Base-by-base conservation (phyloP, 2,329 filamentous ascomycete genomes). In the Botrytis fabae region DNA sequence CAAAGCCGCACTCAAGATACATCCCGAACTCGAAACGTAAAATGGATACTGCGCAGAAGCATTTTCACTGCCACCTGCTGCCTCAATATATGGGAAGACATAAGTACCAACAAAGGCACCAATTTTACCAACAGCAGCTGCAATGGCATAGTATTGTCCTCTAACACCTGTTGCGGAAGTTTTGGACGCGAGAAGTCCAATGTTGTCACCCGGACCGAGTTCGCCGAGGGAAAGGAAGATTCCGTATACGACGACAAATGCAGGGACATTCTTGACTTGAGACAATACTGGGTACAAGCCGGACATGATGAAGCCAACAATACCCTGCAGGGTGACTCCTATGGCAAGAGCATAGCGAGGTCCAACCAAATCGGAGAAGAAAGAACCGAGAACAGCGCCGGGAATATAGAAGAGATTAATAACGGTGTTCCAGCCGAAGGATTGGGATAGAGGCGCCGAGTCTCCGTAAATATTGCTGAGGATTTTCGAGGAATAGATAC, bases 351-450 rank as follows among this genome's bases (percentile, higher is more conserved):
- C 91, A 77, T 91, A 89, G 73, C 91, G 90, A 0, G 95, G 94
- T 0, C 95, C 95, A 69, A 97, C 84, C 83, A 87, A 90, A 82
- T 98, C 95, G 40, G 90, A 92, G 10, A 92, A 84, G 72, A 92
- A 92, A 0, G 93, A 92, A 32, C 95, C 95, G 5, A 92, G 82
- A 70, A 95, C 85, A 38, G 93, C 93, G 1, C 95, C 95, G 0
- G 94, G 94, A 66, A 97, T 87, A 82, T 97, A 97, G 82, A 97
- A 97, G 75, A 94, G 84, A 81, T 96, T 97, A 84, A 97, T 90
- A 60, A 97, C 87, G 0, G 92, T 94, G 80, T 93, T 94, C 94
- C 94, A 97, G 59, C 94, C 95, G 75, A 97, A 95, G 18, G 90
- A 84, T 75, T 92, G 92, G 79, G 93, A 95, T 2, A 97, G 84